phyloP scores from a whole-genome alignment of 345 rosid species.

The Boechera retrofracta region DNA sequence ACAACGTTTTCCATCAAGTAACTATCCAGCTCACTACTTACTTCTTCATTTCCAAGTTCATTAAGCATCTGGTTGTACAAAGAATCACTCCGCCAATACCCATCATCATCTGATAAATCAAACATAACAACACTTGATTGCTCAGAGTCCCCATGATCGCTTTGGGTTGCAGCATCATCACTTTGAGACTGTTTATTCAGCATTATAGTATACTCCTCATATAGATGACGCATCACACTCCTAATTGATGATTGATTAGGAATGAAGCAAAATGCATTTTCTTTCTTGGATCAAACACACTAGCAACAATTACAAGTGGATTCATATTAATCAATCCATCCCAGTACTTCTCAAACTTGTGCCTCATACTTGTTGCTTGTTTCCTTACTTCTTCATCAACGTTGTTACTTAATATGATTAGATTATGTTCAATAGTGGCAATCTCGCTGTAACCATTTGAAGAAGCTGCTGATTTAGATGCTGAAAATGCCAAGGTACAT shows the following conservation, averaged over 20 bases:
- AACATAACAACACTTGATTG: background rate
- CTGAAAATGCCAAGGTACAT: background rate
- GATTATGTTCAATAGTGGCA: background rate
- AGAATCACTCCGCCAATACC: background rate
- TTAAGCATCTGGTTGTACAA: background rate
- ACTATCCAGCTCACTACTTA: background rate
- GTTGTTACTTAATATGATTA: background rate
- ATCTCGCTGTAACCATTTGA: background rate
- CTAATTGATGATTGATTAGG: background rate
- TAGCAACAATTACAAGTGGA: slow-evolving; percentile 6
- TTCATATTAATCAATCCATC: background rate
- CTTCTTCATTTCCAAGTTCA: background rate
- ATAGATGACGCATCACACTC: background rate
- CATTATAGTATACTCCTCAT: background rate
- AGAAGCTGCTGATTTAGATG: background rate
- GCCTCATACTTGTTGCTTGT: background rate
- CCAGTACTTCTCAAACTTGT: background rate
- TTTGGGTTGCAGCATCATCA: background rate
- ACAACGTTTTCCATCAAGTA: background rate
- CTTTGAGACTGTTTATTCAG: background rate
- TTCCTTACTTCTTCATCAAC: background rate
- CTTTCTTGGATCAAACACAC: slow-evolving; percentile 9
- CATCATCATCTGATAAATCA: no score
- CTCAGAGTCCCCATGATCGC: background rate
- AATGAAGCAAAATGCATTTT: background rate